Conservation (phyloP, 2,329 filamentous ascomycete species). For the Fonsecaea monophora region DNA sequence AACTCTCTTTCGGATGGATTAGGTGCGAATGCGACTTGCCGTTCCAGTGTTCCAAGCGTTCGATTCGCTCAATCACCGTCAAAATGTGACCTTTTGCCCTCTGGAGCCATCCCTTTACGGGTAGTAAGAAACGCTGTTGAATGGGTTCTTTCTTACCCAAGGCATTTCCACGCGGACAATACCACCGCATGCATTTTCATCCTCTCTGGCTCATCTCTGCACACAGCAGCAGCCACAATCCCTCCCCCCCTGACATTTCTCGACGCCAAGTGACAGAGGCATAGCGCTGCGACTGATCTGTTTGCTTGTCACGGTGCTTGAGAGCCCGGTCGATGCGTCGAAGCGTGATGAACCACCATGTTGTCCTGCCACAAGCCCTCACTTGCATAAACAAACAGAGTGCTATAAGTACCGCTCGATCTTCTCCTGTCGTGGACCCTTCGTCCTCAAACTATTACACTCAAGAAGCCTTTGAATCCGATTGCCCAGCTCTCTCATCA, state of each 20-base stretch:
- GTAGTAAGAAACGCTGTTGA: slow-evolving; percentile 8
- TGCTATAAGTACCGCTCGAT: slow-evolving; percentile 15
- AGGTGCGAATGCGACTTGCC: slow-evolving; percentile 8
- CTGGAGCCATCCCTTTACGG: slow-evolving; percentile 1
- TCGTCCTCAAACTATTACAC: not conserved
- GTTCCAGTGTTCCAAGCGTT: not conserved
- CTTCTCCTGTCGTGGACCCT: not conserved
- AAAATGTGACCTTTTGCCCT: not conserved
- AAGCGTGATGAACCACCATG: slow-evolving; percentile 8
- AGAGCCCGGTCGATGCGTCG: not conserved
- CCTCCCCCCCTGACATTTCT: not conserved
- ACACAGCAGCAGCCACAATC: slow-evolving; percentile 8
- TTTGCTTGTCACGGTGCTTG: not conserved
- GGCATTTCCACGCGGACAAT: not conserved
- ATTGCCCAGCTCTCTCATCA: not conserved
- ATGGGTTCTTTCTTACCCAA: slow-evolving; percentile 9
- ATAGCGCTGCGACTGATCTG: not conserved
- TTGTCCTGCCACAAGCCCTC: not conserved
- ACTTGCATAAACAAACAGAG: slow-evolving; percentile 1
- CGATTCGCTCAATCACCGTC: not conserved
- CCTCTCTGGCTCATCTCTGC: not conserved
- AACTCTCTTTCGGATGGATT: slow-evolving; percentile 4
- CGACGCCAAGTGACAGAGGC: slow-evolving; percentile 9
- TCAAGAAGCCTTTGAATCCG: not conserved
- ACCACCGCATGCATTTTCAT: not conserved